Evolutionary conservation across 2,329 filamentous ascomycete genomes (phyloP), one percentile per base, ranked within the genome.

Genomic region (Escovopsis sp.): DNA sequence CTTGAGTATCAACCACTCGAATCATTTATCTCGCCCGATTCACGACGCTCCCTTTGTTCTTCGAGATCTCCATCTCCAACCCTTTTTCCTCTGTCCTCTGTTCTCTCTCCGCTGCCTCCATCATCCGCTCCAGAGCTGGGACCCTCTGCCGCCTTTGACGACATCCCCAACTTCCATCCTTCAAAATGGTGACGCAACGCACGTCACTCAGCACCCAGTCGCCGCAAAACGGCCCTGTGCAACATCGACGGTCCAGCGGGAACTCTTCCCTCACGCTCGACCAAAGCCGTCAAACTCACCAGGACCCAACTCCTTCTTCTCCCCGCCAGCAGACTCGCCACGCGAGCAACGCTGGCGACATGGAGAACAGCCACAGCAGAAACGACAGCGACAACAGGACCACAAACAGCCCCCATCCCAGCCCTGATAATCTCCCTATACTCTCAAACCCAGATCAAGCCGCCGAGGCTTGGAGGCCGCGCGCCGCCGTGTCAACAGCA

Each of bases 391-490:
- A n/a, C 21, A 25, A 25, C 21, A 11, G 11, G 21, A n/a, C n/a
- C n/a, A n/a, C n/a, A n/a, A 8, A 25, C 21, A 25, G 21, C 21
- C 4, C 11, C 21, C 8, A 25, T 8, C 9, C 11, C 8, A 25
- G 21, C 21, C 11, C 21, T 11, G 7, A 8, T 11, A 9, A 25
- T 25, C 21, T 9, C 11, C 21, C 9, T 25, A 34, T n/a, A 36
- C 6, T 21, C 36, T 32, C 9, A 33, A 40, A 32, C 39, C 48
- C 9, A 41, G 58, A 1, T 57, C 60, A 15, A 43, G 47, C 5
- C 51, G 4, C 42, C 60, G 27, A 48, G 49, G 17, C 59, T 58
- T 0, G 57, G 56, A 16, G 46, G 44, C 3, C 41, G 34, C 5
- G 44, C 44, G 13, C 12, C 19, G 13, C 31, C 3, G 42, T 35